Conservation (phyloP, 1,284 basidiomycete genomes). For the Pisolithus thermaeus region DNA sequence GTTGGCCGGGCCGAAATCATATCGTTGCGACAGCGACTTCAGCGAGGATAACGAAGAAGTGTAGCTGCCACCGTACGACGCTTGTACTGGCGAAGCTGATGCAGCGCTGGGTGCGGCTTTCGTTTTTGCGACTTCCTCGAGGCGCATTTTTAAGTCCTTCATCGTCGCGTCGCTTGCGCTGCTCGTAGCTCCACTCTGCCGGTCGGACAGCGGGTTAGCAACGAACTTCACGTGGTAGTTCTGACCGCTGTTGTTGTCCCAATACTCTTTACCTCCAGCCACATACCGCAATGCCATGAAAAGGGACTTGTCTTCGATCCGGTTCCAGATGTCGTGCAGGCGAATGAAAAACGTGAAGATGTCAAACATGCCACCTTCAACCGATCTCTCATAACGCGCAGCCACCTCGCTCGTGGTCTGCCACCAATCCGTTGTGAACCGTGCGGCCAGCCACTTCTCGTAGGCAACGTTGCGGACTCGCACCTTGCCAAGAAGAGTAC, state of each 20-base stretch:
- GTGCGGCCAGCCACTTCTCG: slow-evolving; percentile 82
- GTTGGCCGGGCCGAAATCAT: slow-evolving; percentile 50
- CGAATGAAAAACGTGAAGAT: slow-evolving; percentile 63
- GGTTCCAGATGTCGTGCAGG: slow-evolving; percentile 55
- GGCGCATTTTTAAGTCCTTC: slow-evolving; percentile 44
- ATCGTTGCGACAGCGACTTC: slow-evolving; percentile 42
- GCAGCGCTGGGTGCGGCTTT: slow-evolving; percentile 28
- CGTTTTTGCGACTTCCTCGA: slow-evolving; percentile 51
- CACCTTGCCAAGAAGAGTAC: slow-evolving; percentile 61
- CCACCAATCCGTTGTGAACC: slow-evolving; percentile 94
- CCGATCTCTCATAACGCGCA: slow-evolving; percentile 68
- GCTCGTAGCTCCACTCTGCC: slow-evolving; percentile 15
- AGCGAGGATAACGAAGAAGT: slow-evolving; percentile 15
- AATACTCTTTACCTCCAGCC: slow-evolving; percentile 68
- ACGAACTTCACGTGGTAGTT: slow-evolving; percentile 76
- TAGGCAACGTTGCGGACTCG: slow-evolving; percentile 84
- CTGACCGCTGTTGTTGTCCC: slow-evolving; percentile 85
- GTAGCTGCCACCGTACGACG: slow-evolving; percentile 22
- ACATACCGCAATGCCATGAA: slow-evolving; percentile 78
- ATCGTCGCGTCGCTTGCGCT: slow-evolving; percentile 27
- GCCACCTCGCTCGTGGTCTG: slow-evolving; percentile 93
- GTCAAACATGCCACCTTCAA: slow-evolving; percentile 57
- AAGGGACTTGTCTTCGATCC: slow-evolving; percentile 84
- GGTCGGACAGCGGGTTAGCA: slow-evolving; percentile 17
- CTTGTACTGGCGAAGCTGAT: slow-evolving; percentile 14